phyloP scores from a whole-genome alignment of 176 grass and related monocot genomes.

The Guadua angustifolia region DNA sequence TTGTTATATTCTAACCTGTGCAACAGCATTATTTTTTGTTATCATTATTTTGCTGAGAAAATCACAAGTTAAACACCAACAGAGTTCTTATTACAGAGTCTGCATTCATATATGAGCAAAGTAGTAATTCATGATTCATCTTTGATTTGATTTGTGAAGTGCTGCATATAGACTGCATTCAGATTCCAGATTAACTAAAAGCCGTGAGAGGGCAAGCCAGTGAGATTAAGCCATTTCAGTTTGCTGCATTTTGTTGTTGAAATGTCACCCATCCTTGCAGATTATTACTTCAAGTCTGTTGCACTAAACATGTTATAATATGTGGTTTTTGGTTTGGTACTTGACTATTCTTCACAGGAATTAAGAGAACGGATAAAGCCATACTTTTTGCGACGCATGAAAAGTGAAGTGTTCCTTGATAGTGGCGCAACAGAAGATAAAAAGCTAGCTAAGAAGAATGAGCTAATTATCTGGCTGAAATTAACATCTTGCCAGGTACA shows the following conservation, averaged over 20 bases:
- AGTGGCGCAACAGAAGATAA: slow-evolving; percentile 45
- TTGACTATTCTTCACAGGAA: slow-evolving; percentile 49
- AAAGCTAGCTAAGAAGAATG: slow-evolving; percentile 68
- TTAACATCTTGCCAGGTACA: slow-evolving; percentile 78
- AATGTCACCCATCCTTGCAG: not conserved
- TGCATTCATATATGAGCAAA: too few relatives aligned
- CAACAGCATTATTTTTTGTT: not conserved
- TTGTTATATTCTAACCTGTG: not conserved
- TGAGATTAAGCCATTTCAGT: slow-evolving; percentile 24
- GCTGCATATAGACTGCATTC: not conserved
- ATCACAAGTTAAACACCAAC: not conserved
- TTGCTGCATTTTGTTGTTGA: not conserved
- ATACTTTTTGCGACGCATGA: slow-evolving; percentile 83
- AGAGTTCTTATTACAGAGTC: too few relatives aligned
- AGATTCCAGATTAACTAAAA: not conserved
- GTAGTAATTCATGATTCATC: not conserved
- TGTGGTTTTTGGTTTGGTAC: slow-evolving; percentile 29
- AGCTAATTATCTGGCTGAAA: slow-evolving; percentile 93
- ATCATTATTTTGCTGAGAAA: not conserved
- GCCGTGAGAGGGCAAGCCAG: not conserved
- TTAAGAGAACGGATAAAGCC: slow-evolving; percentile 88
- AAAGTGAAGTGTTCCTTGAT: slow-evolving; percentile 77
- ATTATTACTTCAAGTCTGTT: not conserved
- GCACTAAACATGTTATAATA: slow-evolving; percentile 30
- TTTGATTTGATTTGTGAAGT: slow-evolving; percentile 32